phyloP scores from a whole-genome alignment of 2,329 filamentous ascomycete genomes.

The Alternaria brassicae region DNA sequence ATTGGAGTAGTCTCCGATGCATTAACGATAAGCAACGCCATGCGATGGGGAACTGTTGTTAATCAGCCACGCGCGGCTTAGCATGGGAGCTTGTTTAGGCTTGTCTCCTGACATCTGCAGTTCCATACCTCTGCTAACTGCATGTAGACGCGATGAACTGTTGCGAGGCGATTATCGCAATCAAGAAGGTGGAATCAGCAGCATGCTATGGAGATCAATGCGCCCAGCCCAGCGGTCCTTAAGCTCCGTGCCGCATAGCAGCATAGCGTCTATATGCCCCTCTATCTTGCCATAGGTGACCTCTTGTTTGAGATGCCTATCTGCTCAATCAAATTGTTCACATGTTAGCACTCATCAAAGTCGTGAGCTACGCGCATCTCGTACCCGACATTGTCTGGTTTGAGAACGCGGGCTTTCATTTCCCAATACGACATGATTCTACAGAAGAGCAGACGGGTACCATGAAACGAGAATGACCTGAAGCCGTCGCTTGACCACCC shows the following conservation, averaged over 20 bases:
- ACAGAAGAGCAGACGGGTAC: neutral
- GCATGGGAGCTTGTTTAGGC: constrained; percentile 27
- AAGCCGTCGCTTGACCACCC: neutral
- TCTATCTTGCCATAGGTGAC: neutral
- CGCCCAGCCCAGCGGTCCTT: neutral
- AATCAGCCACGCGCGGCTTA: constrained; percentile 21
- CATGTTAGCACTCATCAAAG: neutral
- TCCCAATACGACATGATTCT: neutral
- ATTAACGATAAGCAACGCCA: constrained; percentile 35
- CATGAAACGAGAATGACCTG: neutral
- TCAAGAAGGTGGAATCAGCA: constrained; percentile 5
- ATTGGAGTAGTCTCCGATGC: neutral
- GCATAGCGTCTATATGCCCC: neutral
- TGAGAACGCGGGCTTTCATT: neutral
- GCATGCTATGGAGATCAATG: constrained; percentile 3
- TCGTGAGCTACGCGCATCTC: neutral
- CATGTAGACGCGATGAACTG: neutral
- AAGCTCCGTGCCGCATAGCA: constrained; percentile 3
- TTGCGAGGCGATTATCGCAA: neutral
- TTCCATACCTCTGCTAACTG: constrained; percentile 11
- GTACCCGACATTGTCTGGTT: neutral
- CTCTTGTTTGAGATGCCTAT: neutral
- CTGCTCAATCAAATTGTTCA: neutral
- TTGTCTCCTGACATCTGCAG: constrained; percentile 26
- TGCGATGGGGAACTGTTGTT: constrained; percentile 23